Base-by-base conservation (phyloP, 805 yeast genomes). In the Starmerella roubikii region DNA sequence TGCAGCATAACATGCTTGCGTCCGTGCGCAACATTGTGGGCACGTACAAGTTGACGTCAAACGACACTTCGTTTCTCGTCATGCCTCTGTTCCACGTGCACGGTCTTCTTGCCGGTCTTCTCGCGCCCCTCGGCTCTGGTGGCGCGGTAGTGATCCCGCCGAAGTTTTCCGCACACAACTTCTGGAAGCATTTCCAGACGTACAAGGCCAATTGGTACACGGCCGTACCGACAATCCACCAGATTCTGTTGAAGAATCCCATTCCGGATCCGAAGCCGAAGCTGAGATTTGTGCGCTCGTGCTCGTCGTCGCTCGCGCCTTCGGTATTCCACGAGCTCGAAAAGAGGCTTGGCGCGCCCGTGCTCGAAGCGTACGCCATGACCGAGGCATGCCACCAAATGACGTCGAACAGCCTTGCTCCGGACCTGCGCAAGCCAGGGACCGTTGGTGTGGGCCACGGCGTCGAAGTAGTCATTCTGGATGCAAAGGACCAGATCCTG, bases 71-170 rank as follows among this genome's bases (percentile, higher is more conserved):
- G 2, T 76, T 75, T 51, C 57, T 78, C 31, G 83, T 78, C 20
- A 78, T 78, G 86, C 86, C 86, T 1, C 57, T 78, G 29, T 78
- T 78, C 65, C 86, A 78, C 52, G 84, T 78, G 26, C 86, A 78
- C 53, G 86, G 86, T 0, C 59, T 78, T 34, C 68, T 76, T 45
- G 78, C 80, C 41, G 81, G 78, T 0, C 58, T 77, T 21, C 50
- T 78, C 33, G 71, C 80, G 1, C 72, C 84, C 0, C 61, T 76
- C 33, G 64, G 70, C 19, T 62, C 76, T 1, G 76, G 74, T 16
- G 82, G 82, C 20, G 55, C 73, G 0, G 74, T 65, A 1, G 67
- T 78, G n/a, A 61, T 78, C 18, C 81, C 85, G n/a, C 52, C 65
- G 15, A 64, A 58, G 52, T 78, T 78, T 56, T 68, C 78, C 22